Evolutionary conservation across 2,329 filamentous ascomycete genomes (phyloP).

Genomic region (Colletotrichum sublineola): DNA sequence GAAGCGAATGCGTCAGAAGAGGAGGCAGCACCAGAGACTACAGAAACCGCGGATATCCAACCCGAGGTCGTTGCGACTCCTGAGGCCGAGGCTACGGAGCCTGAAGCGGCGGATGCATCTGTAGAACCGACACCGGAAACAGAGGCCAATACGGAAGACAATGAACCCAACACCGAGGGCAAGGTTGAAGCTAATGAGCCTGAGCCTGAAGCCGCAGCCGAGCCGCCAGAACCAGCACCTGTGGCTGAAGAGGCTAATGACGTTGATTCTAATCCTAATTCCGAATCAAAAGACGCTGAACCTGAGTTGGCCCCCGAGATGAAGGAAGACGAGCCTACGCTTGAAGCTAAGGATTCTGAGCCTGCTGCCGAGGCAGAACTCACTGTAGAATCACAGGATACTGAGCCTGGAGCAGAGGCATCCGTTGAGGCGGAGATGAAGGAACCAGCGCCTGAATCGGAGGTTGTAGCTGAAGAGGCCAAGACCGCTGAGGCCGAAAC

Average conservation of each 20-base stretch:
- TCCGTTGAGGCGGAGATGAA: not conserved
- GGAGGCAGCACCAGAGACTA: not conserved
- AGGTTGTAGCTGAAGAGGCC: slow-evolving; percentile 3
- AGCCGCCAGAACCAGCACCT: not conserved
- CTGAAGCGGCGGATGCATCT: not conserved
- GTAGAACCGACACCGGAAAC: not conserved
- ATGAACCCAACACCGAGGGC: not conserved
- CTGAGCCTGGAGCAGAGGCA: not conserved
- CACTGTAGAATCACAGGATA: too few relatives aligned
- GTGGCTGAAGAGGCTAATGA: not conserved
- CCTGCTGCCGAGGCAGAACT: not conserved
- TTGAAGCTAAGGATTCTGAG: not conserved
- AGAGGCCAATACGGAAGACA: not conserved
- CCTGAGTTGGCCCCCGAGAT: not conserved
- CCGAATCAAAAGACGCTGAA: not conserved
- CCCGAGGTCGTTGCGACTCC: not conserved
- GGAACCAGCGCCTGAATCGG: not conserved
- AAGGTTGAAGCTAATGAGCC: slow-evolving; percentile 6
- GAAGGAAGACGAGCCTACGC: not conserved
- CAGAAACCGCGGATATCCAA: not conserved
- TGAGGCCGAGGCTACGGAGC: not conserved
- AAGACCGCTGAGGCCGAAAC: not conserved
- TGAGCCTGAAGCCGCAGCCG: slow-evolving; percentile 7
- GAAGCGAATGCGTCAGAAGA: not conserved
- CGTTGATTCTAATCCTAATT: not conserved